Evolutionary conservation across 345 rosid genomes (phyloP).

Genomic region (Sapria himalayana): DNA sequence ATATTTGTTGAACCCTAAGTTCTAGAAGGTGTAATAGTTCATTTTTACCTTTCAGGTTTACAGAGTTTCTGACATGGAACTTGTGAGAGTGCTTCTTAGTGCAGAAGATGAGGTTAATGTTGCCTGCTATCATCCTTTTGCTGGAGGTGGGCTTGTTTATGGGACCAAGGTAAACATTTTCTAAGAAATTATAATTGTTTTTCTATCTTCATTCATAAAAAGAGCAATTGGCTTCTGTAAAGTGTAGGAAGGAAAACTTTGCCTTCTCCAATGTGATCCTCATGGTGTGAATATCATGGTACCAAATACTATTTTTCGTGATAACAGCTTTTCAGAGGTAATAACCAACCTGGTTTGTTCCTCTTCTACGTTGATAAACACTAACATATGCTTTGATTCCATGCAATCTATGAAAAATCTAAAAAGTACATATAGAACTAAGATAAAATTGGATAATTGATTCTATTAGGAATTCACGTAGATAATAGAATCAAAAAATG

Average conservation of each 20-base stretch:
- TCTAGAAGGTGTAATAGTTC: no score
- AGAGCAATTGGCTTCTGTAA: slow-evolving; percentile 3
- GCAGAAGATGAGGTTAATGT: slow-evolving; percentile 85
- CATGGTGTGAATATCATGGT: slow-evolving; percentile 10
- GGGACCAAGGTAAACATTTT: slow-evolving; percentile 47
- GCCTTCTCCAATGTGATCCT: slow-evolving; percentile 42
- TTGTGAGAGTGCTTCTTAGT: slow-evolving; percentile 71
- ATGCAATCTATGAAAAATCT: no score
- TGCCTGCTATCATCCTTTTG: slow-evolving; percentile 76
- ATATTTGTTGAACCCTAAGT: no score
- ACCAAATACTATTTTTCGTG: slow-evolving; percentile 14
- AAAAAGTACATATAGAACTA: no score
- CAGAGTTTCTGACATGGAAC: slow-evolving; percentile 77
- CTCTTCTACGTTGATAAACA: no score
- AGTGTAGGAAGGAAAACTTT: slow-evolving; percentile 69
- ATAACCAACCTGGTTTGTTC: slow-evolving; percentile 1
- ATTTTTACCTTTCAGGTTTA: slow-evolving; percentile 26
- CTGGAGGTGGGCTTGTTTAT: slow-evolving; percentile 80
- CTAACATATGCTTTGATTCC: no score
- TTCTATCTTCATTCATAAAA: background rate
- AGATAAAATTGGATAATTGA: no score
- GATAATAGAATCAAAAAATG: no score
- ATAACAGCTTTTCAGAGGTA: slow-evolving; percentile 28
- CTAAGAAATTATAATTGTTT: background rate
- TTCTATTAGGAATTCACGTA: no score